Conservation (phyloP, 257 asterid genomes). For the Lycium barbarum region DNA sequence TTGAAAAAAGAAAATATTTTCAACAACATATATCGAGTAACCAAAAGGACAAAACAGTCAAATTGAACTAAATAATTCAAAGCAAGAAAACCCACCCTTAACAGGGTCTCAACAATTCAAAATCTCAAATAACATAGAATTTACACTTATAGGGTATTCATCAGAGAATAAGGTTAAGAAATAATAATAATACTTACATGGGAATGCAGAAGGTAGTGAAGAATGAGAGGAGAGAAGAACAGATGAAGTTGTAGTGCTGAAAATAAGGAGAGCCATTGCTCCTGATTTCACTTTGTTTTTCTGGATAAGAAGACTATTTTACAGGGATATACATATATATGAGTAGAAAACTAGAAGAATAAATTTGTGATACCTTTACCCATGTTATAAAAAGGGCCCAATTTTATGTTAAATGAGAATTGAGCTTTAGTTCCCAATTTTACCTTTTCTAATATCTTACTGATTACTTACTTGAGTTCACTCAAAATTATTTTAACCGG, state of each 20-base stretch:
- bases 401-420: background rate
- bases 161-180: background rate
- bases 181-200: background rate
- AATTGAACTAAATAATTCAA: background rate
- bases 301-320: slow-evolving; percentile 15
- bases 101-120: background rate
- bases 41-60: background rate
- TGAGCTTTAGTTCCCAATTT: too few species aligned
- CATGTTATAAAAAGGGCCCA: background rate
- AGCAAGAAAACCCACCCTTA: background rate
- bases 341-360: background rate
- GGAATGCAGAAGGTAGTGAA: slow-evolving; percentile 12
- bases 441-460: too few species aligned
- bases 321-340: background rate
- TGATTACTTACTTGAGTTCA: too few species aligned
- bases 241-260: slow-evolving; percentile 19
- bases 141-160: background rate
- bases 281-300: background rate
- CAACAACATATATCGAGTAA: background rate
- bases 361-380: background rate
- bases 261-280: slow-evolving; percentile 35
- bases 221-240: background rate
- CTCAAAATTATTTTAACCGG: too few species aligned
- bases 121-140: background rate
- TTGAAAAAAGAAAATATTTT: background rate